Evolutionary conservation across 768 basidiomycete genomes (phyloP).

Genomic region (Leccinum aurantiacum): DNA sequence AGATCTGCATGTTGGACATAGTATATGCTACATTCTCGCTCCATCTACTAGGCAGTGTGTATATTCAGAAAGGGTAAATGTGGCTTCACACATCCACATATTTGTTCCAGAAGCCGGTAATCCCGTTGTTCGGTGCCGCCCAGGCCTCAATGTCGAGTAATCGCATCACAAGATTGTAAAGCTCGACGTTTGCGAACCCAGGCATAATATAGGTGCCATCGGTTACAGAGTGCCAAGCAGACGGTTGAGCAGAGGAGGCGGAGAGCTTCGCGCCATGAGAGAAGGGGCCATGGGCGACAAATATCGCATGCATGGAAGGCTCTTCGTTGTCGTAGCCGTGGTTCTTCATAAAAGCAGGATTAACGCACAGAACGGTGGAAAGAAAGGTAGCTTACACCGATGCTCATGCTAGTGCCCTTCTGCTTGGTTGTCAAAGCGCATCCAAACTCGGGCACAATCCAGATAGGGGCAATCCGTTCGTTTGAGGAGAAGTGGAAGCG

Average conservation of each 20-base stretch:
- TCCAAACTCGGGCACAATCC: constrained; percentile 77
- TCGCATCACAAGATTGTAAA: constrained; percentile 81
- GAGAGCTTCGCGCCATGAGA: constrained; percentile 63
- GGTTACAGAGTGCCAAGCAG: constrained; percentile 61
- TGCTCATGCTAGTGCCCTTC: constrained; percentile 64
- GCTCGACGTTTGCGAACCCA: constrained; percentile 81
- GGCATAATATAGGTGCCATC: constrained; percentile 66
- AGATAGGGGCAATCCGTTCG: constrained; percentile 85
- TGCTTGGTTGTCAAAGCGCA: constrained; percentile 72
- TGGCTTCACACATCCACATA: constrained; percentile 45
- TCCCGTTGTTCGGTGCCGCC: constrained; percentile 72
- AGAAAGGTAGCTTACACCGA: constrained; percentile 59
- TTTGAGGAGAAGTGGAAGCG: constrained; percentile 73
- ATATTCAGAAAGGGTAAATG: neutral
- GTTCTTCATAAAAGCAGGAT: constrained; percentile 46
- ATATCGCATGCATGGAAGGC: constrained; percentile 81
- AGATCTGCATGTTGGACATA: neutral
- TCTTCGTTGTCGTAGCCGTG: constrained; percentile 89
- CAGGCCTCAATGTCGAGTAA: constrained; percentile 61
- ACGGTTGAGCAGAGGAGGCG: constrained; percentile 8
- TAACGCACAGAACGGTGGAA: neutral
- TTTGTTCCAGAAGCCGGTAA: constrained; percentile 78
- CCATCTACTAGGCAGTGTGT: neutral
- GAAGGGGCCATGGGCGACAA: constrained; percentile 91
- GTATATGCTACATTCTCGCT: neutral